A percentile compares a stretch with the other conserved stretches of the same genome.
These are phyloP conservation scores for Aspergillus hancockii DNA, from an alignment of 495 filamentous ascomycete genomes.

Conservation along the genomic window DNA sequence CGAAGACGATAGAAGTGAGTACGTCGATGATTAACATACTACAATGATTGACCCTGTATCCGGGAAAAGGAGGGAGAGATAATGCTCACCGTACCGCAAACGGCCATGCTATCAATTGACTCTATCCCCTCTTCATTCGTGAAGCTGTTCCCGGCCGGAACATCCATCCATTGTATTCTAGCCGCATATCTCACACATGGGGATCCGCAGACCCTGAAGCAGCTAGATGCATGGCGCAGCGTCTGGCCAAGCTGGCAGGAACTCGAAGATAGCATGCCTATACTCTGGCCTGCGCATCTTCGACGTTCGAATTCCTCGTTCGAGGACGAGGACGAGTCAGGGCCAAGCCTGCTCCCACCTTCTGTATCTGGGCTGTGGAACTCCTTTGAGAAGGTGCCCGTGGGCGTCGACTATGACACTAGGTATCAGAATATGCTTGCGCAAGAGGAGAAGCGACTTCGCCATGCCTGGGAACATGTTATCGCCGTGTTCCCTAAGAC, in stretches of 20 bases:
- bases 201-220: slow-evolving; percentile 16
- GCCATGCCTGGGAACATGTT: slow-evolving; percentile 54
- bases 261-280: slow-evolving; percentile 59
- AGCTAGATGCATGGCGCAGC: slow-evolving; percentile 56
- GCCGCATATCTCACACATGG: slow-evolving; percentile 61
- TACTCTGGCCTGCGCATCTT: slow-evolving; percentile 57
- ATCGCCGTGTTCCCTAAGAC: slow-evolving; percentile 48
- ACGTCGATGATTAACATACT: slow-evolving; percentile 4
- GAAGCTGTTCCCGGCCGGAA: slow-evolving; percentile 43
- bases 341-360: slow-evolving; percentile 27
- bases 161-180: slow-evolving; percentile 64
- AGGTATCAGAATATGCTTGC: slow-evolving; percentile 49
- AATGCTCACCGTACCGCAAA: slow-evolving; percentile 62
- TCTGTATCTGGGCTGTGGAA: slow-evolving; percentile 33
- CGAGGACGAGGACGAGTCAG: not conserved
- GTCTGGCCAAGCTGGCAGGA: slow-evolving; percentile 59
- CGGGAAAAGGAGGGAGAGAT: slow-evolving; percentile 19
- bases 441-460: slow-evolving; percentile 61
- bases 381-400: slow-evolving; percentile 13
- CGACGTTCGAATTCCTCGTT: slow-evolving; percentile 20
- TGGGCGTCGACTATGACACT: slow-evolving; percentile 21
- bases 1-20: slow-evolving; percentile 57
- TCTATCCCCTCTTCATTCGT: slow-evolving; percentile 49
- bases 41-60: not conserved
- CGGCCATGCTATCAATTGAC: slow-evolving; percentile 60